These are phyloP conservation scores for Insectozyma bohioensis DNA, from an alignment of 1,139 yeast species.

Conservation along the genomic window DNA sequence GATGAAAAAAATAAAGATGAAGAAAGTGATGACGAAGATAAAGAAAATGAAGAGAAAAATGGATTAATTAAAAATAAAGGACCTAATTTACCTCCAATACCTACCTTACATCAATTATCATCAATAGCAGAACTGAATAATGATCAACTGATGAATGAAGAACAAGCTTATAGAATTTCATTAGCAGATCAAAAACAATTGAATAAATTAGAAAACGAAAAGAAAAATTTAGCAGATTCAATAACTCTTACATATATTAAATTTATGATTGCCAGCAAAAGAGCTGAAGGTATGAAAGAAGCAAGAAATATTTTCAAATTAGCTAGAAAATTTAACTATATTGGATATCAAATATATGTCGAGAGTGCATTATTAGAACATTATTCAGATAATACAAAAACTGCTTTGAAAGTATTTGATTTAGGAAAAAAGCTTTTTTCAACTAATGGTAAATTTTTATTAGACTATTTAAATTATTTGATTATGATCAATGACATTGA, in stretches of 20 bases:
- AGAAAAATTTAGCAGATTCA: slow-evolving; percentile 29
- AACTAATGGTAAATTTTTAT: slow-evolving; percentile 60
- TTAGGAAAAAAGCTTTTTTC: slow-evolving; percentile 60
- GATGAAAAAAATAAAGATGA: slow-evolving; percentile 10
- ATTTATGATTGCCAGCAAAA: slow-evolving; percentile 59
- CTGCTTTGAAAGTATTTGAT: slow-evolving; percentile 78
- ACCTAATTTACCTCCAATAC: slow-evolving; percentile 7
- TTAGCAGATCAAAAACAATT: slow-evolving; percentile 13
- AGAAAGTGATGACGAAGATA: slow-evolving; percentile 17
- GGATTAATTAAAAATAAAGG: background rate
- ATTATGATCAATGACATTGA: slow-evolving; percentile 73
- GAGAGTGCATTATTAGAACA: slow-evolving; percentile 85
- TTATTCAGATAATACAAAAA: slow-evolving; percentile 61
- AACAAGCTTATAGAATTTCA: slow-evolving; percentile 10
- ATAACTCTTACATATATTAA: slow-evolving; percentile 54
- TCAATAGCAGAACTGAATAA: background rate
- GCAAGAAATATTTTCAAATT: slow-evolving; percentile 68
- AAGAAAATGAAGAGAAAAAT: slow-evolving; percentile 16
- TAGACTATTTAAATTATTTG: slow-evolving; percentile 71
- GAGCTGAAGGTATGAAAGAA: slow-evolving; percentile 66
- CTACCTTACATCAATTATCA: slow-evolving; percentile 4
- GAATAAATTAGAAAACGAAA: slow-evolving; percentile 13
- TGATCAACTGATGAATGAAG: background rate
- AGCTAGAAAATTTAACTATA: slow-evolving; percentile 50
- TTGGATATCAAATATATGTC: slow-evolving; percentile 75